These are phyloP conservation scores for Sporothrix schenckii DNA, from an alignment of 2,329 filamentous ascomycete species.

Conservation along the genomic window DNA sequence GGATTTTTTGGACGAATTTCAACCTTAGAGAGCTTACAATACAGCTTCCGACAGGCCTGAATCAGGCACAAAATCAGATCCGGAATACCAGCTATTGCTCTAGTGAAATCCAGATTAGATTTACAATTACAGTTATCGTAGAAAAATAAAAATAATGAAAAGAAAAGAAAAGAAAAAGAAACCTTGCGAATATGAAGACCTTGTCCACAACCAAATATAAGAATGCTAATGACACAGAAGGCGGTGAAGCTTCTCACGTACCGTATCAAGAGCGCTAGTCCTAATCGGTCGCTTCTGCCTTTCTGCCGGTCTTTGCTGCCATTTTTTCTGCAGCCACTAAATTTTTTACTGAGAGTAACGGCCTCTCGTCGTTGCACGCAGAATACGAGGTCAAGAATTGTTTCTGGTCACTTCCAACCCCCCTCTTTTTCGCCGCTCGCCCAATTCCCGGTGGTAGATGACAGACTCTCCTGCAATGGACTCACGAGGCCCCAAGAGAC, in stretches of 20 bases:
- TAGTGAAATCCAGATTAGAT: neutral
- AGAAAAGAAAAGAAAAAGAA: no score
- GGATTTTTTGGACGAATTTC: no score
- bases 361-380: neutral
- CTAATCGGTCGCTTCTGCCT: slow-evolving; percentile 33
- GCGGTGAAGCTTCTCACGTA: slow-evolving; percentile 14
- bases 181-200: no score
- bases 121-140: no score
- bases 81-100: no score
- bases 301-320: slow-evolving; percentile 28
- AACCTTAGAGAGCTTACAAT: neutral
- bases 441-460: neutral
- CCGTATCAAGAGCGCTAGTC: neutral
- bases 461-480: slow-evolving; percentile 46
- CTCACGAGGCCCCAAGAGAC: slow-evolving; percentile 57
- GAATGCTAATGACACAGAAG: slow-evolving; percentile 16
- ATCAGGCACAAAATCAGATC: neutral
- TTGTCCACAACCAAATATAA: neutral
- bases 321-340: slow-evolving; percentile 31
- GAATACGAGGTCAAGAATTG: neutral
- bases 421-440: neutral
- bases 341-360: slow-evolving; percentile 22
- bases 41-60: neutral
- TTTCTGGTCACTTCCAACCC: neutral
- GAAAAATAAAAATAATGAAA: neutral